Evolutionary conservation across 2,329 filamentous ascomycete genomes (phyloP), one percentile per base, ranked within the genome.

Genomic region (Cylindrodendrum hubeiense): DNA sequence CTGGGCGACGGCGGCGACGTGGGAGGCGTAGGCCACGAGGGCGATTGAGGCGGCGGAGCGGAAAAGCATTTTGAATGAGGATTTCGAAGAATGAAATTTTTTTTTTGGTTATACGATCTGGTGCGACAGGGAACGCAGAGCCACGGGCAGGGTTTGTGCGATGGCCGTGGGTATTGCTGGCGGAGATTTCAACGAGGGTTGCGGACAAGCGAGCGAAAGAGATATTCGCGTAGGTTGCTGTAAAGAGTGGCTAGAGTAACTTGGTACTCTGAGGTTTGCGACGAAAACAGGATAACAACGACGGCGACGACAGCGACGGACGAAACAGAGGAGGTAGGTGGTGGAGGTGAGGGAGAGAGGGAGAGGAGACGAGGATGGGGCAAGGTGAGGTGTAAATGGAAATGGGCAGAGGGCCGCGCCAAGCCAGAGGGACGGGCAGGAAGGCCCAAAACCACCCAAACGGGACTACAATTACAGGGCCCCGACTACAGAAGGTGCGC

Each of bases 31-130:
- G 47, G 79, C 79, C 75, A 81, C 63, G 61, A 81, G 56, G 71
- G 78, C 78, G 55, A 79, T 43, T 60, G 76, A 74, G 60, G 74
- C 74, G 56, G 76, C 68, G 59, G 73, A 70, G 69, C 71, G 68
- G 76, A 81, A 78, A 61, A 77, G 77, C 80, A 81, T 81, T 46
- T 74, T 79, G 74, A 60, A 56, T 60, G 50, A 41, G 12, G 21
- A 52, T 21, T 17, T 21, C 24, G 52, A 19, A 34, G 26, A 62
- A 33, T 39, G 39, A 33, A 24, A n/a, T 33, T 47, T 9, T 33
- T 57, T 28, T 57, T 28, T 34, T n/a, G 15, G 8, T 65, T 71
- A 66, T 67, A 66, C 43, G 63, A 53, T 57, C 50, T 61, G 65
- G 64, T 64, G 26, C 63, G 65, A 60, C 69, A 72, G 60, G 63